A percentile compares a stretch with the other conserved stretches of the same genome.
These are phyloP conservation scores for Clitoria ternatea DNA, from an alignment of 306 rosid species.

Conservation along the genomic window DNA sequence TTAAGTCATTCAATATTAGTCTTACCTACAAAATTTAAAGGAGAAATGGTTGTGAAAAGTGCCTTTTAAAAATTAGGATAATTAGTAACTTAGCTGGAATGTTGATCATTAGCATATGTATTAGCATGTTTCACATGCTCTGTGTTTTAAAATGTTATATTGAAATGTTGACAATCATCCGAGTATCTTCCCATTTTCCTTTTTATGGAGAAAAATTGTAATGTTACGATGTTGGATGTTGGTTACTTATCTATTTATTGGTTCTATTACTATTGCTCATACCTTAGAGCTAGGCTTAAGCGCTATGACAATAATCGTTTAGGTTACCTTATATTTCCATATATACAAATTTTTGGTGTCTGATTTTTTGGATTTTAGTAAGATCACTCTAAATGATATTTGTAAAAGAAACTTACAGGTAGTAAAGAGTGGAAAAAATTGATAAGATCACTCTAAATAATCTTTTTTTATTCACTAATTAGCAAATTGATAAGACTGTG, in stretches of 20 bases:
- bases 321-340: constrained; percentile 17
- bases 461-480: no score
- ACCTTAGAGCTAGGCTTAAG: constrained; percentile 26
- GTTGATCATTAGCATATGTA: background rate
- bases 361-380: background rate
- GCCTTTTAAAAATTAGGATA: background rate
- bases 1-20: no score
- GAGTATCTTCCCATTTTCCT: background rate
- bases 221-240: background rate
- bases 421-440: no score
- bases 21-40: no score
- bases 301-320: background rate
- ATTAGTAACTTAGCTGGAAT: background rate
- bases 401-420: constrained; percentile 19
- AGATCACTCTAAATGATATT: constrained; percentile 14
- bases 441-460: no score
- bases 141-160: background rate
- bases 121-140: background rate
- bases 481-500: no score
- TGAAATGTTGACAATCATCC: background rate
- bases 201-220: background rate
- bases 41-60: background rate
- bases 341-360: background rate
- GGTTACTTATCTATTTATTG: background rate
- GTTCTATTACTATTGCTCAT: background rate